Conservation (phyloP, 345 rosid genomes). For the Stellera chamaejasme region DNA sequence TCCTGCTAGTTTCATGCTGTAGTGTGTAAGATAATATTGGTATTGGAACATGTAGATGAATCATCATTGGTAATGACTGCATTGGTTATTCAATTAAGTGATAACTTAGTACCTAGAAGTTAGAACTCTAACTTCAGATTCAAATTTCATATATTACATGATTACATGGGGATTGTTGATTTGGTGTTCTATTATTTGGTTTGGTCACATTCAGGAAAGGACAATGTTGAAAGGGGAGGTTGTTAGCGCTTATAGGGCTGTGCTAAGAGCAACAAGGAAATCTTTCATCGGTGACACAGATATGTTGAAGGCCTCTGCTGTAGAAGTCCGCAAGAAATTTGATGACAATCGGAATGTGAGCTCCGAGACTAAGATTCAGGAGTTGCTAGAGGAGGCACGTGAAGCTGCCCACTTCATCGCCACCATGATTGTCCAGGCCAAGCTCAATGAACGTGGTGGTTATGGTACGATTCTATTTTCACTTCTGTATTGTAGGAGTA, state of each 20-base stretch:
- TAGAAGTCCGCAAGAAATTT: slow-evolving; percentile 70
- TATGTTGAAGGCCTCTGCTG: slow-evolving; percentile 69
- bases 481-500: neutral
- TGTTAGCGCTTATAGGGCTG: slow-evolving; percentile 55
- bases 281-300: slow-evolving; percentile 65
- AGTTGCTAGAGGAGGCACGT: slow-evolving; percentile 77
- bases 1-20: too few species aligned
- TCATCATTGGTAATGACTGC: too few species aligned
- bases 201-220: neutral
- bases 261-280: slow-evolving; percentile 63
- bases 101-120: too few species aligned
- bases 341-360: slow-evolving; percentile 67
- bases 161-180: too few species aligned
- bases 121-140: too few species aligned
- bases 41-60: too few species aligned
- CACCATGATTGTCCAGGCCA: slow-evolving; percentile 92
- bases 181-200: too few species aligned
- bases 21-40: too few species aligned
- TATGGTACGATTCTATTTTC: slow-evolving; percentile 34
- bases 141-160: too few species aligned
- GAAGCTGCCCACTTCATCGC: slow-evolving; percentile 73
- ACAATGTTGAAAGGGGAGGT: slow-evolving; percentile 45
- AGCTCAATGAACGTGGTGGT: slow-evolving; percentile 79
- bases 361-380: slow-evolving; percentile 52
- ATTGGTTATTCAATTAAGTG: too few species aligned